phyloP scores from a whole-genome alignment of 164 flowering plant species.

The Saururus chinensis region DNA sequence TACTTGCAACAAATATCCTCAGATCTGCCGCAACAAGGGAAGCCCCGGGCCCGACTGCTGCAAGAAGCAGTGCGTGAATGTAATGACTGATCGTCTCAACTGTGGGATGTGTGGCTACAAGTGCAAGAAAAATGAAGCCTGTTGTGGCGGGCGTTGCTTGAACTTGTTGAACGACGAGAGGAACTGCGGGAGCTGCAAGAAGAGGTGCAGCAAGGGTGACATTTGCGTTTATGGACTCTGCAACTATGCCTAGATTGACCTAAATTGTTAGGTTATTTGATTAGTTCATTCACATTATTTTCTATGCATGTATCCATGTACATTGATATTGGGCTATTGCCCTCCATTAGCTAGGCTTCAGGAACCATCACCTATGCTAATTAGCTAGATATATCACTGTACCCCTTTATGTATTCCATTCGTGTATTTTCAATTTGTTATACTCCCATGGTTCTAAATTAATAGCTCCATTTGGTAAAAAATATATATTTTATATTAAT shows the following conservation, averaged over 20 bases:
- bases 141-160: conserved; percentile 57
- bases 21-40: conserved; percentile 12
- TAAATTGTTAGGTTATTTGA: background rate
- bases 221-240: conserved; percentile 14
- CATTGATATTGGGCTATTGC: background rate
- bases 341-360: no score
- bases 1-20: conserved; percentile 31
- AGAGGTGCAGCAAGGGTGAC: conserved; percentile 25
- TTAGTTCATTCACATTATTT: background rate
- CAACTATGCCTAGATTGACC: conserved; percentile 9
- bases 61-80: conserved; percentile 47
- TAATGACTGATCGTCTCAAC: conserved; percentile 23
- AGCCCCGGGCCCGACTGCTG: conserved; percentile 30
- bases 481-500: no score
- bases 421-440: no score
- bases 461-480: no score
- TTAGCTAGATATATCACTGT: no score
- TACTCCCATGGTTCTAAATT: no score
- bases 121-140: conserved; percentile 36
- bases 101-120: conserved; percentile 55
- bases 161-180: conserved; percentile 31
- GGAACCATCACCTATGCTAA: no score
- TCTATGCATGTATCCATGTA: background rate
- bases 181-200: conserved; percentile 47
- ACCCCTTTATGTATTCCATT: no score